These are phyloP conservation scores for Pestalotiopsis sp. DNA, from an alignment of 2,329 filamentous ascomycete species.

Conservation along the genomic window DNA sequence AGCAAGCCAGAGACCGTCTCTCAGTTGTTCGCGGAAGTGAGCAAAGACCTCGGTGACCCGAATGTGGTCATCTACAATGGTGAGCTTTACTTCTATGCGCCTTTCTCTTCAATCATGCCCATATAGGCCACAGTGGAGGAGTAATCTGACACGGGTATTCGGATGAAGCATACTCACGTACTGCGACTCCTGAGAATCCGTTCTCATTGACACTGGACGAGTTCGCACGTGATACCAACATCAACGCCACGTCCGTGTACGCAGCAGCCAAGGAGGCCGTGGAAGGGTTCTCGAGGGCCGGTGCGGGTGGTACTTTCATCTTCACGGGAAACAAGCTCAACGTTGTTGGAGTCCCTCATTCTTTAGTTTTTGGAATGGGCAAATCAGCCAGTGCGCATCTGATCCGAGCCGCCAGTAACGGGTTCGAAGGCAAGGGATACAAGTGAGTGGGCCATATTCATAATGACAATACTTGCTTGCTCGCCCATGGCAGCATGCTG, in stretches of 20 bases:
- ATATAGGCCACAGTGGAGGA: too few species aligned
- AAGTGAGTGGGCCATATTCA: constrained; percentile 23
- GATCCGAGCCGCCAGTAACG: constrained; percentile 19
- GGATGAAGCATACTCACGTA: neutral
- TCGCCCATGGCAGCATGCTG: neutral
- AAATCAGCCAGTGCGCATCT: constrained; percentile 14
- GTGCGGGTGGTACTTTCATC: constrained; percentile 25
- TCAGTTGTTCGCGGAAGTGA: constrained; percentile 21
- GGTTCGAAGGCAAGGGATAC: constrained; percentile 24
- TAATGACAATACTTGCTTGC: neutral
- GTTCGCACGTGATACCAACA: constrained; percentile 10
- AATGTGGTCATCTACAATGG: constrained; percentile 24
- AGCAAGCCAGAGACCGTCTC: constrained; percentile 18
- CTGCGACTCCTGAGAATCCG: constrained; percentile 8
- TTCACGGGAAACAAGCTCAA: constrained; percentile 29
- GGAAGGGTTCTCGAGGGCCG: constrained; percentile 21
- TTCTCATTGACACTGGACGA: constrained; percentile 14
- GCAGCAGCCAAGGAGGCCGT: constrained; percentile 20
- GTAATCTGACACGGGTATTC: neutral
- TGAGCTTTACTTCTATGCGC: neutral
- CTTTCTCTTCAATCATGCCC: neutral
- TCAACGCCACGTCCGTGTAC: constrained; percentile 18
- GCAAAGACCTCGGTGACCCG: constrained; percentile 9
- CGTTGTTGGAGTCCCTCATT: constrained; percentile 12
- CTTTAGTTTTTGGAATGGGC: constrained; percentile 11